phyloP scores from a whole-genome alignment of 768 basidiomycete species.

The Pulveroboletus sp. region DNA sequence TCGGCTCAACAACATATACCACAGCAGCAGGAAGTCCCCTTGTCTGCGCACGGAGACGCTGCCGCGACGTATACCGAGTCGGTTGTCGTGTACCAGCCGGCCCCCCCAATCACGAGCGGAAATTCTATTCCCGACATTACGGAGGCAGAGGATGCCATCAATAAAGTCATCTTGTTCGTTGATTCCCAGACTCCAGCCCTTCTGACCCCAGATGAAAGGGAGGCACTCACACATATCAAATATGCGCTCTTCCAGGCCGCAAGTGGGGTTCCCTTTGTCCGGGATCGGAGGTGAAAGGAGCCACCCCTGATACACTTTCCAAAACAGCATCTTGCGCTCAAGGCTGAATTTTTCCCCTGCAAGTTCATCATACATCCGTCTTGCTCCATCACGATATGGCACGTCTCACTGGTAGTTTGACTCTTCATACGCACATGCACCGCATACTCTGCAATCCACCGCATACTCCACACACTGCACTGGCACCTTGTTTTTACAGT shows the following conservation, averaged over 20 bases:
- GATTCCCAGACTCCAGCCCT: slow-evolving; percentile 37
- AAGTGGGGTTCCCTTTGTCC: slow-evolving; percentile 36
- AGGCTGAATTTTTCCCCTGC: slow-evolving; percentile 9
- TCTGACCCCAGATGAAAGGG: slow-evolving; percentile 35
- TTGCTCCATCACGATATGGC: slow-evolving; percentile 15
- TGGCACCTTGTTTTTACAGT: slow-evolving; percentile 11
- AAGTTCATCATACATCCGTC: slow-evolving; percentile 7
- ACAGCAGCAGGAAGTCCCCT: slow-evolving; percentile 28
- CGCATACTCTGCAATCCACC: slow-evolving; percentile 14
- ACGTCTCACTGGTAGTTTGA: slow-evolving; percentile 20
- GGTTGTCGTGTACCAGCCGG: slow-evolving; percentile 32
- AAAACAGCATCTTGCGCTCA: slow-evolving; percentile 18
- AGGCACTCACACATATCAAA: slow-evolving; percentile 45
- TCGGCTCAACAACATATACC: slow-evolving; percentile 30
- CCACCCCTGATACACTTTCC: slow-evolving; percentile 3
- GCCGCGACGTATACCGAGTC: slow-evolving; percentile 25
- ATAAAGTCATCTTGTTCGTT: slow-evolving; percentile 51
- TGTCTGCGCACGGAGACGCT: slow-evolving; percentile 25
- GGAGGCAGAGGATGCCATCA: slow-evolving; percentile 52
- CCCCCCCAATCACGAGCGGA: slow-evolving; percentile 31
- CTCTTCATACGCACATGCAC: slow-evolving; percentile 21
- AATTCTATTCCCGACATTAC: slow-evolving; percentile 37
- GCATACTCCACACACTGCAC: slow-evolving; percentile 26
- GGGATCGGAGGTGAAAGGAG: slow-evolving; percentile 27
- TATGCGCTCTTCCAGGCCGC: slow-evolving; percentile 49